Conservation (phyloP, 1,284 basidiomycete genomes). For the Anthracocystis walkeri region DNA sequence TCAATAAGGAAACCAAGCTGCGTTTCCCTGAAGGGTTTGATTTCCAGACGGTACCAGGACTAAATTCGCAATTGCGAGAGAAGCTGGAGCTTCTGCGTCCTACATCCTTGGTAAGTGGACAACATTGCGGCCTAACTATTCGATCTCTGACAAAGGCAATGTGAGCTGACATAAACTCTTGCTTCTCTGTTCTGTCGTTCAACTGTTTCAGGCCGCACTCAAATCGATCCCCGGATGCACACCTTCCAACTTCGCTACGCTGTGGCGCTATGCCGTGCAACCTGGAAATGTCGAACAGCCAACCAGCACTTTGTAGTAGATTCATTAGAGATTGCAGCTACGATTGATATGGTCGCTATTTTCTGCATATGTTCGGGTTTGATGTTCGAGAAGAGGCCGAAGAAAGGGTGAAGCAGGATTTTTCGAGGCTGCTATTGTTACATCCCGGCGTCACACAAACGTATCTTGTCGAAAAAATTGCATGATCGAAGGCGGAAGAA, state of each 20-base stretch:
- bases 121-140: no score
- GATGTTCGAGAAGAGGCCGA: not conserved
- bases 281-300: not conserved
- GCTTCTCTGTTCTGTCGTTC: not conserved
- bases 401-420: not conserved
- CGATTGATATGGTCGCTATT: no score
- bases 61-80: slow-evolving; percentile 82
- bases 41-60: slow-evolving; percentile 76
- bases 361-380: not conserved
- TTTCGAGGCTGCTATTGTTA: slow-evolving; percentile 2
- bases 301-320: not conserved
- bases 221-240: slow-evolving; percentile 59
- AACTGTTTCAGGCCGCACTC: slow-evolving; percentile 33
- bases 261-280: slow-evolving; percentile 52
- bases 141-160: no score
- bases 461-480: not conserved
- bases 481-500: slow-evolving; percentile 47
- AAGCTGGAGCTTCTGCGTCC: slow-evolving; percentile 76
- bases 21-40: slow-evolving; percentile 78
- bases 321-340: no score
- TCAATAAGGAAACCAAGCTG: slow-evolving; percentile 81
- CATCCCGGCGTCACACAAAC: no score
- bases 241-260: slow-evolving; percentile 54
- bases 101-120: slow-evolving; percentile 76
- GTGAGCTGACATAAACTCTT: not conserved